Conservation (phyloP, 345 rosid genomes). For the Acer negundo region DNA sequence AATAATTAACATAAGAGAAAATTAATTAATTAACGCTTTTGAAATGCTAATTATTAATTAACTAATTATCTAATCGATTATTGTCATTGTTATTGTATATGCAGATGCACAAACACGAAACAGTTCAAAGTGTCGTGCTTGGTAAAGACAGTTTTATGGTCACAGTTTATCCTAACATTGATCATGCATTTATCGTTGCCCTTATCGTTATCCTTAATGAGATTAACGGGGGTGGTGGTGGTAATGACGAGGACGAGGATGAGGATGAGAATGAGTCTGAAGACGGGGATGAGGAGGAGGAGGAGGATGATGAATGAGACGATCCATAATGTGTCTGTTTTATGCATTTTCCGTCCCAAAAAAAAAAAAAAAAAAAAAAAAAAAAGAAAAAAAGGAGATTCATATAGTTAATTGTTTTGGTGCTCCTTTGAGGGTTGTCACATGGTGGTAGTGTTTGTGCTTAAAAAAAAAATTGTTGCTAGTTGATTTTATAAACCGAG, state of each 20-base stretch:
- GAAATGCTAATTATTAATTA: background rate
- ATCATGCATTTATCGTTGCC: slow-evolving; percentile 30
- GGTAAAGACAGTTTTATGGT: slow-evolving; percentile 34
- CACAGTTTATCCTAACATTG: slow-evolving; percentile 28
- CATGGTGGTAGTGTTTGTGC: too few relatives aligned
- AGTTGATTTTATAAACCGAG: too few relatives aligned
- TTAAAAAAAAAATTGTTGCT: too few relatives aligned
- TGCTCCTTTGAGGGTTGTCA: too few relatives aligned
- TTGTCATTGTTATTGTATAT: background rate
- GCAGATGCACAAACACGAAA: slow-evolving; percentile 32
- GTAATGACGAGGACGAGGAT: background rate
- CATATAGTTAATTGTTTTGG: too few relatives aligned
- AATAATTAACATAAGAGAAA: too few relatives aligned
- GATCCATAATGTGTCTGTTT: background rate
- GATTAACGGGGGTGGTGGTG: background rate
- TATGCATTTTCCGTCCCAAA: background rate
- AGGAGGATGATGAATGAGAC: background rate
- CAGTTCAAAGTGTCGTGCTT: slow-evolving; percentile 5
- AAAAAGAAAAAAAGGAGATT: too few relatives aligned
- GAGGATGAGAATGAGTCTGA: too few relatives aligned
- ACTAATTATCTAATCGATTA: background rate
- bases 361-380: too few relatives aligned
- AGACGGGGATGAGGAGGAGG: too few relatives aligned
- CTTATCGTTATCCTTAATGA: slow-evolving; percentile 29
- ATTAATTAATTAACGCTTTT: too few relatives aligned